phyloP scores from a whole-genome alignment of 164 flowering plant genomes.

The Magnolia changhungtana region DNA sequence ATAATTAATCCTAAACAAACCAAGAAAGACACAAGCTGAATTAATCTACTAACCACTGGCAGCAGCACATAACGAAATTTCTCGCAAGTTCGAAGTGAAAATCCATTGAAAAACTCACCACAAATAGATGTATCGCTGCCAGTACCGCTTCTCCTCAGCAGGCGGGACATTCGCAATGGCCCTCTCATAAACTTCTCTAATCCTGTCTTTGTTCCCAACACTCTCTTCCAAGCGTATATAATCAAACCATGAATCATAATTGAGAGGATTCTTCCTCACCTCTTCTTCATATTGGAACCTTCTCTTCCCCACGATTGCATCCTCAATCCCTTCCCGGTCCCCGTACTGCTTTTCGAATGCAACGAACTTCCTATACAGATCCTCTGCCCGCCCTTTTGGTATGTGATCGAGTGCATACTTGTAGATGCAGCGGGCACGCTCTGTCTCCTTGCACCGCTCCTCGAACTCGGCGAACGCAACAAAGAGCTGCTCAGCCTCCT shows the following conservation, averaged over 20 bases:
- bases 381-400: slow-evolving; percentile 91
- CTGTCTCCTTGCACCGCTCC: slow-evolving; percentile 79
- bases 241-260: slow-evolving; percentile 92
- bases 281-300: slow-evolving; percentile 96
- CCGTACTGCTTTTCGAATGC: slow-evolving; percentile 96
- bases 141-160: slow-evolving; percentile 89
- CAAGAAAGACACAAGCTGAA: background rate
- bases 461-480: slow-evolving; percentile 95
- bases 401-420: slow-evolving; percentile 87
- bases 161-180: slow-evolving; percentile 96
- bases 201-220: slow-evolving; percentile 59
- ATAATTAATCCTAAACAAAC: slow-evolving; percentile 70
- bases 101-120: slow-evolving; percentile 45
- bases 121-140: slow-evolving; percentile 90
- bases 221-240: slow-evolving; percentile 81
- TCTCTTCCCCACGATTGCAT: slow-evolving; percentile 88
- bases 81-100: background rate
- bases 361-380: slow-evolving; percentile 76
- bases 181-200: slow-evolving; percentile 81
- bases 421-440: slow-evolving; percentile 84
- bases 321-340: slow-evolving; percentile 87
- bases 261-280: slow-evolving; percentile 74
- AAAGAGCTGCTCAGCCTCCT: slow-evolving; percentile 75
- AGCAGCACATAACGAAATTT: background rate
- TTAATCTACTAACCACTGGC: background rate